Percentiles rank a stretch among this genome's conserved stretches.
Conservation (phyloP, 2,329 filamentous ascomycete species). For the Phialocephala sp. region DNA sequence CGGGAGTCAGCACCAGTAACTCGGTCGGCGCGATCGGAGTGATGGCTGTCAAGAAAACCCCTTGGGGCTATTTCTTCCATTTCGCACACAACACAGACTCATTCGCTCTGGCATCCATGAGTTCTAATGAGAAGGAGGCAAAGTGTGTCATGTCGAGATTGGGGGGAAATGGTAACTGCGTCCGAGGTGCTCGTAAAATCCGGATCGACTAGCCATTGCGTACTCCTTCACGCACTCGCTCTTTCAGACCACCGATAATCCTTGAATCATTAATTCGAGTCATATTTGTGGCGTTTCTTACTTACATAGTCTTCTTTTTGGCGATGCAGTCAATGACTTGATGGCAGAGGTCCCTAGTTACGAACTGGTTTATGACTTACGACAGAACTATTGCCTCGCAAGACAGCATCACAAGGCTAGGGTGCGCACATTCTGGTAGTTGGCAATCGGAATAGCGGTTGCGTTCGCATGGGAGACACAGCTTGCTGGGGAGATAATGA, state of each 20-base stretch:
- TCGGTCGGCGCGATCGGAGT: slow-evolving; percentile 90
- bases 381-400: background rate
- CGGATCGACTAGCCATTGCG: slow-evolving; percentile 31
- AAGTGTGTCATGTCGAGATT: slow-evolving; percentile 85
- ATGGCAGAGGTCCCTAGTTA: background rate
- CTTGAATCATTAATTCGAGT: background rate
- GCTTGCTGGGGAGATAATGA: background rate
- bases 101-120: slow-evolving; percentile 87
- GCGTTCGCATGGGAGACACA: background rate
- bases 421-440: background rate
- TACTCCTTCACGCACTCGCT: background rate
- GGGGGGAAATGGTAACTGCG: slow-evolving; percentile 38
- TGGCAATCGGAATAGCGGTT: background rate
- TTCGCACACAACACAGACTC: slow-evolving; percentile 97
- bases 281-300: background rate
- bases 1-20: slow-evolving; percentile 79
- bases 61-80: slow-evolving; percentile 79
- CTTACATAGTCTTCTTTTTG: background rate
- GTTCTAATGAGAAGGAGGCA: slow-evolving; percentile 75
- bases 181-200: slow-evolving; percentile 43
- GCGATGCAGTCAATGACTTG: background rate
- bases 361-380: background rate
- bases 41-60: slow-evolving; percentile 85
- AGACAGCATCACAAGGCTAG: background rate
- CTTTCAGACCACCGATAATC: background rate